Conservation (phyloP, 768 basidiomycete genomes). For the Ramaria sp. region DNA sequence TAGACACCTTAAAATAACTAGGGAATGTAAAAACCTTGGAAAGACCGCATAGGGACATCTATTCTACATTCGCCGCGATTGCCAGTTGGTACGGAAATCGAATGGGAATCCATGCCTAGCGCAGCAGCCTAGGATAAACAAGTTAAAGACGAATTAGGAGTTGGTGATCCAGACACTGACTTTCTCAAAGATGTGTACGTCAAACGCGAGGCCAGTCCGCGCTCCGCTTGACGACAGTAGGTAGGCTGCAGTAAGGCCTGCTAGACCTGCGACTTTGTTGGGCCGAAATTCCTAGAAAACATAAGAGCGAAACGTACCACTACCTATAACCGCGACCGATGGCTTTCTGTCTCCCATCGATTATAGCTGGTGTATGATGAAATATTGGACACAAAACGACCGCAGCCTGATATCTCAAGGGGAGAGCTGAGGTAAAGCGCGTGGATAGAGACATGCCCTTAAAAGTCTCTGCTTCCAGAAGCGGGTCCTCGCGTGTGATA, state of each 20-base stretch:
- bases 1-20: constrained; percentile 19
- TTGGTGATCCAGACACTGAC: constrained; percentile 24
- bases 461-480: too few species aligned
- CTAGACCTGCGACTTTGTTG: constrained; percentile 62
- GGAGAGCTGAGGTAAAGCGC: too few species aligned
- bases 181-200: constrained; percentile 70
- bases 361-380: too few species aligned
- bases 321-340: constrained; percentile 51
- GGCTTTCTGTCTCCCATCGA: background rate
- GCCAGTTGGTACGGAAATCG: constrained; percentile 22
- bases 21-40: constrained; percentile 48
- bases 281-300: constrained; percentile 47
- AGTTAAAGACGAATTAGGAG: background rate
- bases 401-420: too few species aligned
- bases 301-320: constrained; percentile 47
- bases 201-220: constrained; percentile 32
- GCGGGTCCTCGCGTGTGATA: too few species aligned
- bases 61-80: constrained; percentile 37
- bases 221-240: constrained; percentile 28
- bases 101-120: constrained; percentile 35
- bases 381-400: too few species aligned
- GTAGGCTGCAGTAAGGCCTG: constrained; percentile 61
- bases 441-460: too few species aligned
- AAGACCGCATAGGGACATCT: constrained; percentile 75
- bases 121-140: constrained; percentile 44